phyloP scores from a whole-genome alignment of 2,329 filamentous ascomycete species.

The Penicillium decumbens region DNA sequence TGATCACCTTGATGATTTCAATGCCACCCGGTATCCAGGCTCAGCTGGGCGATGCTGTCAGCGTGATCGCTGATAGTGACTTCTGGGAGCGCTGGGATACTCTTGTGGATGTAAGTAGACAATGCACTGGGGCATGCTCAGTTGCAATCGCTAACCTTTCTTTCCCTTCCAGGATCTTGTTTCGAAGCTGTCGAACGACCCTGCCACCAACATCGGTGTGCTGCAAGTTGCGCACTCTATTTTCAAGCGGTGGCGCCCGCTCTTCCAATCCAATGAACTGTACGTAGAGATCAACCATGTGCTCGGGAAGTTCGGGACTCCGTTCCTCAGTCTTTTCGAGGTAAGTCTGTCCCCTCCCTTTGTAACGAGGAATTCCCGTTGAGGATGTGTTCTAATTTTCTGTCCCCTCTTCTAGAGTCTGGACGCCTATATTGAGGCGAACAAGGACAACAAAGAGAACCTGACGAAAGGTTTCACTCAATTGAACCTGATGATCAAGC shows the following conservation, averaged over 20 bases:
- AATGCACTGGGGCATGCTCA: not conserved
- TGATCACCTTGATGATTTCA: slow-evolving; percentile 94
- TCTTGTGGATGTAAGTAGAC: slow-evolving; percentile 65
- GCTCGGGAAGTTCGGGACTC: slow-evolving; percentile 72
- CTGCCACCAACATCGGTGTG: slow-evolving; percentile 84
- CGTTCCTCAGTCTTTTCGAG: slow-evolving; percentile 75
- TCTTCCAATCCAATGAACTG: slow-evolving; percentile 87
- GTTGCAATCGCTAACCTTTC: slow-evolving; percentile 4
- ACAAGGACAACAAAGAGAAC: slow-evolving; percentile 67
- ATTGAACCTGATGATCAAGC: slow-evolving; percentile 81
- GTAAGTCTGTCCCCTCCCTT: slow-evolving; percentile 43
- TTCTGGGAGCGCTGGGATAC: slow-evolving; percentile 97
- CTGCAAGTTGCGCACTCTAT: slow-evolving; percentile 97
- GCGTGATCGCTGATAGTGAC: slow-evolving; percentile 94
- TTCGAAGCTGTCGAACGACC: slow-evolving; percentile 76
- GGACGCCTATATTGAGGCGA: slow-evolving; percentile 61
- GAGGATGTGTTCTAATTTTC: slow-evolving; percentile 11
- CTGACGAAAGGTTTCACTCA: slow-evolving; percentile 78
- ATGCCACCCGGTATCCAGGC: slow-evolving; percentile 83
- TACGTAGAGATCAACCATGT: slow-evolving; percentile 98
- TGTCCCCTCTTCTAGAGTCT: slow-evolving; percentile 35
- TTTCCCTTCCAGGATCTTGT: slow-evolving; percentile 65
- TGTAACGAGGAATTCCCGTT: not conserved
- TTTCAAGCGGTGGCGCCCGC: slow-evolving; percentile 89
- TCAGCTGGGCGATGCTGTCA: slow-evolving; percentile 93